Conservation (phyloP, 495 filamentous ascomycete genomes). For the Daldinia bambusicola region DNA sequence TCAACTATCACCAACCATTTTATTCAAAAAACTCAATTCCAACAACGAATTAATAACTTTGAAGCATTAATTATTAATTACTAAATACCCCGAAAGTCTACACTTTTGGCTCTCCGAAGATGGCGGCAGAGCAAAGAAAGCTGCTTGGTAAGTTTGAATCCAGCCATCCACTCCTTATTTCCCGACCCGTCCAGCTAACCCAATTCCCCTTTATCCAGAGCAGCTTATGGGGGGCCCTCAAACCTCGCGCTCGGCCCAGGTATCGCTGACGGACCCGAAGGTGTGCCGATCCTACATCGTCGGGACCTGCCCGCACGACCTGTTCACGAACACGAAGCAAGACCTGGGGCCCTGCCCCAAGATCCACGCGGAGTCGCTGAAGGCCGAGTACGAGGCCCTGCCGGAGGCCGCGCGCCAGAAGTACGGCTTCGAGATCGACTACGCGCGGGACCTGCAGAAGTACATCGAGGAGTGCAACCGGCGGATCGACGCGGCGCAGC, state of each 20-base stretch:
- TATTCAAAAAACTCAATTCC: neutral
- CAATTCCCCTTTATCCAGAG: constrained; percentile 58
- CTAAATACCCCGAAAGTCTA: neutral
- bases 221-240: constrained; percentile 82
- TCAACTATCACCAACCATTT: neutral
- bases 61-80: neutral
- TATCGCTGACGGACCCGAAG: constrained; percentile 90
- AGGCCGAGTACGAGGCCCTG: constrained; percentile 82
- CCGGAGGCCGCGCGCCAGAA: constrained; percentile 74
- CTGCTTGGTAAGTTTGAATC: constrained; percentile 75
- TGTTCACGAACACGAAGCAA: constrained; percentile 99
- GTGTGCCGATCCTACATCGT: constrained; percentile 95
- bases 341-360: constrained; percentile 92
- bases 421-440: constrained; percentile 95
- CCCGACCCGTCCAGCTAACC: constrained; percentile 33
- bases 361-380: constrained; percentile 87
- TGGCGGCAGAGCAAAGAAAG: constrained; percentile 96
- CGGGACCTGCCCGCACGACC: constrained; percentile 96
- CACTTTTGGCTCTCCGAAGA: constrained; percentile 45
- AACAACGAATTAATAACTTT: neutral
- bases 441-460: constrained; percentile 92
- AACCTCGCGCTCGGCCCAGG: constrained; percentile 75
- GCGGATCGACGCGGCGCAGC: constrained; percentile 88
- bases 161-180: constrained; percentile 16
- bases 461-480: constrained; percentile 98